Evolutionary conservation across 2,329 filamentous ascomycete genomes (phyloP).

Genomic region (Sporothrix euskadiensis): DNA sequence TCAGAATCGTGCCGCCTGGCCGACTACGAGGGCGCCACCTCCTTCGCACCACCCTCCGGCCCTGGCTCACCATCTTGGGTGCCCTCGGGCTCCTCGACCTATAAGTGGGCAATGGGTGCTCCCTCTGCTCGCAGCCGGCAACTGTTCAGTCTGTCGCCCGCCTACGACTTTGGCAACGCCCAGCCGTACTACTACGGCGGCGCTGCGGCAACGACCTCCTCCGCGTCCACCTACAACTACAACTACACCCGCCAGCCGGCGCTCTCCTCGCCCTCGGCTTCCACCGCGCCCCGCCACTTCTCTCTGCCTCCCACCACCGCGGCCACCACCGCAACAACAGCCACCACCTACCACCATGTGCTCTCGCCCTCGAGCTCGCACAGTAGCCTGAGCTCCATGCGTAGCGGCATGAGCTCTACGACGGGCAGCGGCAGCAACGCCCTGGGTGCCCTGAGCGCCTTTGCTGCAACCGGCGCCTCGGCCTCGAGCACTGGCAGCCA

Average conservation of each 20-base stretch:
- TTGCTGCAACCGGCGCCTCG: constrained; percentile 26
- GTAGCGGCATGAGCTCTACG: constrained; percentile 47
- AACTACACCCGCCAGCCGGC: constrained; percentile 34
- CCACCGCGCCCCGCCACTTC: constrained; percentile 10
- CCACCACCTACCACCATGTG: constrained; percentile 44
- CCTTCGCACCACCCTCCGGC: constrained; percentile 54
- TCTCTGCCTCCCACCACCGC: constrained; percentile 26
- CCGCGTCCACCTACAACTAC: constrained; percentile 44
- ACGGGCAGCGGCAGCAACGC: constrained; percentile 22
- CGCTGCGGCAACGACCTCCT: not conserved
- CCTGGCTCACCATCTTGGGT: constrained; percentile 58
- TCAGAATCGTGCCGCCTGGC: constrained; percentile 87
- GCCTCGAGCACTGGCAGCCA: constrained; percentile 6
- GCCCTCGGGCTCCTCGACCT: constrained; percentile 45
- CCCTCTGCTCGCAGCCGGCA: constrained; percentile 38
- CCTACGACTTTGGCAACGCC: constrained; percentile 71
- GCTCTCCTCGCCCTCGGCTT: not conserved
- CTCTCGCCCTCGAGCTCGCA: constrained; percentile 76
- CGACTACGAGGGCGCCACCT: constrained; percentile 76
- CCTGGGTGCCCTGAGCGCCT: constrained; percentile 29
- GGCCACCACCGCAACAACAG: constrained; percentile 27
- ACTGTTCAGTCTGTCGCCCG: constrained; percentile 69
- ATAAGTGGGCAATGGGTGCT: constrained; percentile 49
- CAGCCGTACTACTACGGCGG: constrained; percentile 56
- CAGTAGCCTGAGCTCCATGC: constrained; percentile 78